Evolutionary conservation across 805 yeast genomes (phyloP).

Genomic region (Schwanniomyces sp.): DNA sequence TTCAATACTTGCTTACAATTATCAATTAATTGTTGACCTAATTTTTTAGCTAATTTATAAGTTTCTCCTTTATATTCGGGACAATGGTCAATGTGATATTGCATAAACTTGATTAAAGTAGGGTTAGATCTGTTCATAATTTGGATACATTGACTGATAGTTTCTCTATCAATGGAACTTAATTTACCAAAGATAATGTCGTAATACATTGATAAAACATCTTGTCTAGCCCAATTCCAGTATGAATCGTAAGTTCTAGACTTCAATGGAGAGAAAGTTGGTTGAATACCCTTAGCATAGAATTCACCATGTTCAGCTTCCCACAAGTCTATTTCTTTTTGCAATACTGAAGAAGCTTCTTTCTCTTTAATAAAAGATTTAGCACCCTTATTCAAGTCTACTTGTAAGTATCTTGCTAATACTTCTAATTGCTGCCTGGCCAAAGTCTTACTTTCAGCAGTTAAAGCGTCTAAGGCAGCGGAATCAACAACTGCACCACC

Average conservation of each 20-base stretch:
- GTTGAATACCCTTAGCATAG: conserved; percentile 88
- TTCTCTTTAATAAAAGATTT: conserved; percentile 79
- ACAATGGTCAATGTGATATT: conserved; percentile 79
- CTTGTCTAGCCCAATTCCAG: conserved; percentile 99
- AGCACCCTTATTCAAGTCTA: conserved; percentile 89
- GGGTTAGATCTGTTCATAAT: conserved; percentile 98
- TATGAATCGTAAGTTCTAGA: conserved; percentile 96
- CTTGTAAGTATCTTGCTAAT: conserved; percentile 89
- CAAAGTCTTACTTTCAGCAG: conserved; percentile 66
- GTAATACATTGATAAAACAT: conserved; percentile 87
- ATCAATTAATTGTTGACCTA: conserved; percentile 92
- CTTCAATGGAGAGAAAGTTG: conserved; percentile 86
- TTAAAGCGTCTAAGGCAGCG: conserved; percentile 86
- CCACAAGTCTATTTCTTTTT: conserved; percentile 90
- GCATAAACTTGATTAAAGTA: conserved; percentile 93
- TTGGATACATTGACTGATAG: conserved; percentile 92
- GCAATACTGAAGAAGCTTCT: conserved; percentile 80
- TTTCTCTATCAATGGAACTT: conserved; percentile 90
- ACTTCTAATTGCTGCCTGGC: conserved; percentile 85
- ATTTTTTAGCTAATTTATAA: conserved; percentile 81
- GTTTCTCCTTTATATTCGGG: conserved; percentile 88
- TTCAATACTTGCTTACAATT: conserved; percentile 86
- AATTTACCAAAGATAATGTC: conserved; percentile 94
- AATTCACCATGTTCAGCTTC: conserved; percentile 82
- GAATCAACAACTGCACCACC: conserved; percentile 91